phyloP scores from a whole-genome alignment of 1,139 yeast genomes.

The Groenewaldozyma sp. region DNA sequence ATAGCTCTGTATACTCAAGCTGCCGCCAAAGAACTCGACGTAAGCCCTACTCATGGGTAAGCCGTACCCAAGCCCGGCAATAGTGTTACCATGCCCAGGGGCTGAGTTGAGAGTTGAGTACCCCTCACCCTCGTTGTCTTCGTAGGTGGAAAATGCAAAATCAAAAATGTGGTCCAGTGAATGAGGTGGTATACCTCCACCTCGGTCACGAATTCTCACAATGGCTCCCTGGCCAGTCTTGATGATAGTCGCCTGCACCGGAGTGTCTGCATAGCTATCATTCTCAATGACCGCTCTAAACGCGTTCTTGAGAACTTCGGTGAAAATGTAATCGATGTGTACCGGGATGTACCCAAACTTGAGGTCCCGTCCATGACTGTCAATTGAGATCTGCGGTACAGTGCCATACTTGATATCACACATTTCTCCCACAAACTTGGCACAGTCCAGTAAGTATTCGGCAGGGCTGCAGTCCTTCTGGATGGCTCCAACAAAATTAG shows the following conservation, averaged over 20 bases:
- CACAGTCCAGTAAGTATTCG: constrained; percentile 50
- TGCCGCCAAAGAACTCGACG: constrained; percentile 65
- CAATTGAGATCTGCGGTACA: constrained; percentile 51
- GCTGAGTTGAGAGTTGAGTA: constrained; percentile 48
- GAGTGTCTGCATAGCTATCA: constrained; percentile 34
- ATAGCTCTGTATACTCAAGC: constrained; percentile 66
- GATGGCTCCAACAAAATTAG: constrained; percentile 59
- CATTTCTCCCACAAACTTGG: constrained; percentile 72
- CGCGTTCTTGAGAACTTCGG: constrained; percentile 81
- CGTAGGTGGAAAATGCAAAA: constrained; percentile 76
- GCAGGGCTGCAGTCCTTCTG: constrained; percentile 55
- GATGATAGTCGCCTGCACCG: constrained; percentile 62
- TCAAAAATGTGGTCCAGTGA: constrained; percentile 63
- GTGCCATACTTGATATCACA: constrained; percentile 76
- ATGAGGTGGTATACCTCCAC: constrained; percentile 74
- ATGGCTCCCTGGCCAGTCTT: constrained; percentile 37
- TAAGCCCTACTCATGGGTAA: constrained; percentile 74
- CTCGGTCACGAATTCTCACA: constrained; percentile 72
- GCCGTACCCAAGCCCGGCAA: constrained; percentile 97
- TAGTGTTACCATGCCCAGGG: constrained; percentile 61
- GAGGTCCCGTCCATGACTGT: constrained; percentile 38
- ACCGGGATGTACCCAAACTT: constrained; percentile 72
- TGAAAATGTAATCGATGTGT: constrained; percentile 77
- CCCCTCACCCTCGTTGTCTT: constrained; percentile 45
- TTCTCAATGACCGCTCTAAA: constrained; percentile 80